Conservation (phyloP, 768 basidiomycete genomes). For the Rhodotorula paludigena region DNA sequence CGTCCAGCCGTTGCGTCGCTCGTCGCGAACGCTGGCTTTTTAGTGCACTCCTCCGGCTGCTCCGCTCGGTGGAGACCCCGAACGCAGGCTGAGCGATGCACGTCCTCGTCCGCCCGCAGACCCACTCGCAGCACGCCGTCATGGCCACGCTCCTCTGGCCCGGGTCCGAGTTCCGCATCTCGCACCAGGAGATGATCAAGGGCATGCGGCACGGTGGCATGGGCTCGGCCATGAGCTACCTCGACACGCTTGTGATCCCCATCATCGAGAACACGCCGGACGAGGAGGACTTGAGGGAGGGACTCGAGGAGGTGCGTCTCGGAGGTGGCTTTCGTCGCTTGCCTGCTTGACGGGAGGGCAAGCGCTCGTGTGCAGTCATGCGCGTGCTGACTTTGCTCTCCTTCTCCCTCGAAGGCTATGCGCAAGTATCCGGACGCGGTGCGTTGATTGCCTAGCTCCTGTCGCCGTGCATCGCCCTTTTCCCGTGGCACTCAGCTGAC, state of each 20-base stretch:
- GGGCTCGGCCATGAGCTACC: conserved; percentile 70
- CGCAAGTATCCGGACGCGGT: conserved; percentile 66
- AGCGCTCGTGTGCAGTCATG: too few relatives aligned
- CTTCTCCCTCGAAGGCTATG: conserved; percentile 59
- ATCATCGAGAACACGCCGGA: conserved; percentile 88
- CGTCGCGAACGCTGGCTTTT: too few relatives aligned
- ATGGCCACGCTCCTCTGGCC: conserved; percentile 78
- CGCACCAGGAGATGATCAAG: conserved; percentile 95
- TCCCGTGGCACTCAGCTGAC: too few relatives aligned
- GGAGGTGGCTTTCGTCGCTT: conserved; percentile 40
- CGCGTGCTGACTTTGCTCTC: too few relatives aligned
- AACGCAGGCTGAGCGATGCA: too few relatives aligned
- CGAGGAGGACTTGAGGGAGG: conserved; percentile 81
- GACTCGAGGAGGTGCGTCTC: conserved; percentile 62
- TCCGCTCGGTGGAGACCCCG: not conserved
- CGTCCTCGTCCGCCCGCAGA: conserved; percentile 44
- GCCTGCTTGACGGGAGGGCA: not conserved
- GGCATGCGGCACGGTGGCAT: conserved; percentile 72
- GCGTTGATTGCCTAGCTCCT: too few relatives aligned
- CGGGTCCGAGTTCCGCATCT: conserved; percentile 67
- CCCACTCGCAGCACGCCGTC: conserved; percentile 83
- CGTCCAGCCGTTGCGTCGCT: too few relatives aligned
- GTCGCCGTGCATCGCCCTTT: too few relatives aligned
- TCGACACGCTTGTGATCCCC: conserved; percentile 76
- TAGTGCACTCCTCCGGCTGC: not conserved